phyloP scores from a whole-genome alignment of 345 rosid genomes.

The Salix viminalis region DNA sequence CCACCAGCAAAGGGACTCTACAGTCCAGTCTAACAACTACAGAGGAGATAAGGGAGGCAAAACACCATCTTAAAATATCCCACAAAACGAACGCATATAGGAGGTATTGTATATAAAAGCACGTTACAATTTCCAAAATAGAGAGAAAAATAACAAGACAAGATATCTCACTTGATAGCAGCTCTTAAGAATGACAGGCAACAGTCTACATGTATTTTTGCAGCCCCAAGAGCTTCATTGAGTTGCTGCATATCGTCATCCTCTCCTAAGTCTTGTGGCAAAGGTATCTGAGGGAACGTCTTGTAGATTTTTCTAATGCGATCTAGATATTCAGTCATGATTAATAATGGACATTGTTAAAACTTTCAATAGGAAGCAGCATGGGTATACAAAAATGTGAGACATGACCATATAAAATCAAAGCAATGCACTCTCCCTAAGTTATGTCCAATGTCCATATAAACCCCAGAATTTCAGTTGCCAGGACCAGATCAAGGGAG shows the following conservation, averaged over 20 bases:
- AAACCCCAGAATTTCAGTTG: background rate
- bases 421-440: background rate
- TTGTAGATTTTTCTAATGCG: constrained; percentile 72
- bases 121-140: background rate
- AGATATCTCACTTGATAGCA: constrained; percentile 63
- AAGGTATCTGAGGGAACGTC: constrained; percentile 69
- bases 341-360: background rate
- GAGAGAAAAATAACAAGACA: background rate
- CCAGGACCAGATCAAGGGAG: background rate
- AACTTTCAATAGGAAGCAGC: background rate
- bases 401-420: background rate
- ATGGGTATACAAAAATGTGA: background rate
- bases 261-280: constrained; percentile 63
- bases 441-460: background rate
- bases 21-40: background rate
- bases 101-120: background rate
- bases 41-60: background rate
- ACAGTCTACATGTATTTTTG: constrained; percentile 76
- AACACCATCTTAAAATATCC: background rate
- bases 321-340: constrained; percentile 45
- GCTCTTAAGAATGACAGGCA: constrained; percentile 82
- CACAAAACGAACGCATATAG: background rate
- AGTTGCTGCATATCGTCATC: constrained; percentile 76
- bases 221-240: constrained; percentile 76
- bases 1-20: background rate